Base-by-base conservation (phyloP, 352 stramenopile species). In the Thraustotheca clavata region DNA sequence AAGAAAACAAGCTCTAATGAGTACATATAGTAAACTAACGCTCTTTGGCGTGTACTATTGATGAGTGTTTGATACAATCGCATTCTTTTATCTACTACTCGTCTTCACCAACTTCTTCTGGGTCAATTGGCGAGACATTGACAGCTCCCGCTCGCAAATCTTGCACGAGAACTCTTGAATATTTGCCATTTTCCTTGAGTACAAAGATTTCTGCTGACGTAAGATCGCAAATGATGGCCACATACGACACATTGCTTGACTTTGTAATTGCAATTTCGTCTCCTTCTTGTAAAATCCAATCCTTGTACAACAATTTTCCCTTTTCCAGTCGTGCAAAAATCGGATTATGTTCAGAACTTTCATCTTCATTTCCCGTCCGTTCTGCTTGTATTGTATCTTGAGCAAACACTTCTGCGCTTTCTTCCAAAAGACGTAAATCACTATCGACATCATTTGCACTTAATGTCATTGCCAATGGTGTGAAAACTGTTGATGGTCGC, bases 121-220 rank as follows among this genome's bases (percentile, higher is more conserved):
- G 70, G 71, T 76, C 62, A 83, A 69, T 59, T 71, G 73, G 31
- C 71, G 85, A 59, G 18, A 92, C 72, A 59, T 76, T 67, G 24
- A 92, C 72, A 20, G 67, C 70, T 55, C 79, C 80, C 38, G 82
- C 79, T 60, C 83, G 83, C 18, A 92, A 71, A 59, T 92, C 83
- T 69, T 83, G 85, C 60, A 89, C 68, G 57, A 90, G 72, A 49
- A 92, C 70, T n/a, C 78, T 76, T 48, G 73, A 74, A 73, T 86
- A 87, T 69, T 86, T 87, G 62, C 83, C 83, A 55, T 86, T 88
- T 61, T 92, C 83, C 50, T 80, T 88, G 9, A 92, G 74, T 38
- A 92, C 76, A 52, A 88, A 83, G 9, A 90, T 66, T 67, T 92
- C 83, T 8, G 76, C 83, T 36, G 80, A 71, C 43, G 83, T 83